Evolutionary conservation across 2,329 filamentous ascomycete species (phyloP), one percentile per base, ranked within the genome.

Genomic region (Xylariaceae sp.): DNA sequence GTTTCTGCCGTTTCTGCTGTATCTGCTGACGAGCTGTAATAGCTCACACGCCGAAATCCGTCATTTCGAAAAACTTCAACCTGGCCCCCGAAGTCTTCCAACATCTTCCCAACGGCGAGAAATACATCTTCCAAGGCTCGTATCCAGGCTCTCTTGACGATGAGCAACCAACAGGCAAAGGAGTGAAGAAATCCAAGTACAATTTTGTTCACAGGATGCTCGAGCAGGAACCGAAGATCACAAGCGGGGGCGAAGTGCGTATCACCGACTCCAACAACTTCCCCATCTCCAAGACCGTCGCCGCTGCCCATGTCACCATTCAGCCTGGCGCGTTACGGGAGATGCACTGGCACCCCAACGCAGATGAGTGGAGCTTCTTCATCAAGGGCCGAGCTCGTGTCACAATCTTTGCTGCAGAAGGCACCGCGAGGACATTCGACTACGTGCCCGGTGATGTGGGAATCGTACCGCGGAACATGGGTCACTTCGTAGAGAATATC

Each of bases 331-430:
- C 84, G 0, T 73, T 90, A 63, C 79, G 87, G 10, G 87, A 90
- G 70, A 89, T 91, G 76, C 87, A 91, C 71, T 91, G 87, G 87
- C 87, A 91, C 62, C 86, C 86, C 0, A 83, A 81, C 40, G 86
- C 86, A 11, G 87, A 90, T 61, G 87, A 90, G 66, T 91, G 87
- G 87, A 87, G 82, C 6, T 91, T 87, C 68, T 90, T 91, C 72
- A 80, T 91, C 64, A 70, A 71, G 22, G 88, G 88, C 0, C 80
- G 81, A 38, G 88, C 85, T 0, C 79, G 87, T 31, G 80, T 90
- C 12, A 90, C 87, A 12, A 79, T 91, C 56, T 91, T 90, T 62
- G 85, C 80, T 0, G 77, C 86, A 2, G 80, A 86, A 58, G 81
- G 83, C 27, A 81, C 74, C 18, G 86, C 87, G 0, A 76, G 86